phyloP scores from a whole-genome alignment of 2,329 filamentous ascomycete species.

The Sordariomycetes sp. region DNA sequence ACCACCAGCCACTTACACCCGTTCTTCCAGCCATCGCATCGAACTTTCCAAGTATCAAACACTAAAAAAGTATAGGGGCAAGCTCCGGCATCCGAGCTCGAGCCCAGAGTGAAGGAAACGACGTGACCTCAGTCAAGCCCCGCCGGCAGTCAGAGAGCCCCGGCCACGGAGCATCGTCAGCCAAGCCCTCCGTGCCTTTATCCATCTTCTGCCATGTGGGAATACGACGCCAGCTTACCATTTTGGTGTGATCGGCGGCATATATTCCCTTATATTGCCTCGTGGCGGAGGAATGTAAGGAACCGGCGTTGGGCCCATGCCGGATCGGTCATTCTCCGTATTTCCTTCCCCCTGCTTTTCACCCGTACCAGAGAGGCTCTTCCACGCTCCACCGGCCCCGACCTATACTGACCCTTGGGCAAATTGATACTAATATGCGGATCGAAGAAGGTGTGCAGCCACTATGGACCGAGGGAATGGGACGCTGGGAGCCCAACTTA shows the following conservation, averaged over 20 bases:
- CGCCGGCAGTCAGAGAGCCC: background rate
- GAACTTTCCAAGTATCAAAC: background rate
- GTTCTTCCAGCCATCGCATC: background rate
- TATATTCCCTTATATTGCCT: background rate
- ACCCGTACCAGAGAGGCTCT: background rate
- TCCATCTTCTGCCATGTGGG: background rate
- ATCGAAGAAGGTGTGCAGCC: background rate
- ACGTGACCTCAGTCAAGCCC: no score
- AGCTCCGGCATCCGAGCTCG: no score
- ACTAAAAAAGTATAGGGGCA: no score
- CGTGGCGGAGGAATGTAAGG: background rate
- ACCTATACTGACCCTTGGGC: background rate
- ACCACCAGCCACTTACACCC: background rate
- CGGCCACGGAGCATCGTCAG: background rate
- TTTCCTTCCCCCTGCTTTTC: background rate
- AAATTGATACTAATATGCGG: background rate
- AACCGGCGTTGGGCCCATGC: background rate
- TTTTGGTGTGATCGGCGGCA: background rate
- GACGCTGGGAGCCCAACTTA: background rate
- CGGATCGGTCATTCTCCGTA: background rate
- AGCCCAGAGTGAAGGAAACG: no score
- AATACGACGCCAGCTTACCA: background rate
- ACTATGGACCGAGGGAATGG: background rate
- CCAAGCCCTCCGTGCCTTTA: background rate
- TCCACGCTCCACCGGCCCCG: background rate